Evolutionary conservation across 495 filamentous ascomycete species (phyloP).

Genomic region (Penicillium salamii): DNA sequence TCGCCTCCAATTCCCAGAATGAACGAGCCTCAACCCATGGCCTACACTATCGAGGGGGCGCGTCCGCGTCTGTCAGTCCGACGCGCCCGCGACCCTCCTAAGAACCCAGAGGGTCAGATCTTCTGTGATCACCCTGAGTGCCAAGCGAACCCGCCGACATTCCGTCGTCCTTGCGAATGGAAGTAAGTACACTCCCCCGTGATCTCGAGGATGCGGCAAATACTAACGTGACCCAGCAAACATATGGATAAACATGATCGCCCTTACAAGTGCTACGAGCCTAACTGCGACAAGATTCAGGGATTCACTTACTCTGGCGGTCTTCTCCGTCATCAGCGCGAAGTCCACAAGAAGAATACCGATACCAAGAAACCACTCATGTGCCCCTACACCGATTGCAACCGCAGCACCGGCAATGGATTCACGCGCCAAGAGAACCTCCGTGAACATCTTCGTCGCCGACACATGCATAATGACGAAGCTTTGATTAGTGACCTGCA

Average conservation of each 20-base stretch:
- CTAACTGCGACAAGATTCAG: constrained; percentile 79
- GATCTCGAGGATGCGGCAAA: not conserved
- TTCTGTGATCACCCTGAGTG: constrained; percentile 66
- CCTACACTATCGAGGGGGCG: constrained; percentile 36
- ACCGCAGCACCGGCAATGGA: constrained; percentile 73
- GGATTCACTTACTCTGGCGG: constrained; percentile 94
- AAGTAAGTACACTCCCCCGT: constrained; percentile 56
- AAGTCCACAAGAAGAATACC: constrained; percentile 84
- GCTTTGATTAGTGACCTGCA: constrained; percentile 21
- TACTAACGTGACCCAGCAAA: constrained; percentile 56
- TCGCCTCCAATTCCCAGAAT: constrained; percentile 40
- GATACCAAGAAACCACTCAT: constrained; percentile 77
- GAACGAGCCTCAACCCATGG: constrained; percentile 37
- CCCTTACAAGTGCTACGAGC: constrained; percentile 77
- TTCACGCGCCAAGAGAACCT: constrained; percentile 91
- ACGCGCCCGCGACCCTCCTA: constrained; percentile 54
- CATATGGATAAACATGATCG: constrained; percentile 97
- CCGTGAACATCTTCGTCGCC: constrained; percentile 85
- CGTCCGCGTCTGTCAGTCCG: constrained; percentile 46
- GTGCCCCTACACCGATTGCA: constrained; percentile 83
- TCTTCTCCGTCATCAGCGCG: constrained; percentile 80
- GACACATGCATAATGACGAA: constrained; percentile 60
- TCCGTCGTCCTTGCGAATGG: constrained; percentile 87
- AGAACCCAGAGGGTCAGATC: constrained; percentile 66
- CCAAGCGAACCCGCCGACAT: constrained; percentile 52